Base-by-base conservation (phyloP, 495 filamentous ascomycete species). In the Diplogelasinospora grovesii region DNA sequence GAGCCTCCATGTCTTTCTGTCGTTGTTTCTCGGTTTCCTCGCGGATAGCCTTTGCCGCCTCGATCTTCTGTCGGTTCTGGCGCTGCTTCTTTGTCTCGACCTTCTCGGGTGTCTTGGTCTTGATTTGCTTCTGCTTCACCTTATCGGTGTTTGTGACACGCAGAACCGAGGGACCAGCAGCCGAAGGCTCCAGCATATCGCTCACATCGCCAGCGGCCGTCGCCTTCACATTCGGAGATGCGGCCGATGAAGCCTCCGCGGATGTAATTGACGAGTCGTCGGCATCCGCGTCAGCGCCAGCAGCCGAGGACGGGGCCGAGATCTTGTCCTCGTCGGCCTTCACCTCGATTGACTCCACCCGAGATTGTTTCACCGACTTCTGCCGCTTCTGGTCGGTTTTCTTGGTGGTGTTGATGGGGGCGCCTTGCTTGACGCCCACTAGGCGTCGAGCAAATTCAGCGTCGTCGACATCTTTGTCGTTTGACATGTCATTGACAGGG, bases 51-150 rank as follows among this genome's bases (percentile, higher is more conserved):
- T 86, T 86, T 39, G 75, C 73, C 28, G 75, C 78, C 64, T 93
- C 86, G 36, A 74, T 78, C 75, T 90, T 95, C 59, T 79, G 71
- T 24, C 77, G 74, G 64, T 92, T 85, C 68, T 92, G 86, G 35
- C 88, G 79, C 66, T 90, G 85, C 72, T 93, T 95, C 81, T 95
- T 93, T 19, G 81, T 84, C 65, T 89, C 83, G 9, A 70, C 73
- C 36, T 63, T 60, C 43, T 79, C 70, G 13, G 61, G 48, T 33
- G 63, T 53, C 54, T 74, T 71, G 41, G 20, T 22, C 69, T 83
- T 83, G 56, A 73, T 65, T 60, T 81, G 74, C 68, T 81, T 83
- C 30, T 76, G 61, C 50, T 78, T 74, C 29, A 65, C 65, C 30
- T 73, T 70, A 48, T 83, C 75, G 22, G 75, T 68, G 28, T 79